Conservation (phyloP, 176 grass and related monocot genomes). For the Carex parvula region DNA sequence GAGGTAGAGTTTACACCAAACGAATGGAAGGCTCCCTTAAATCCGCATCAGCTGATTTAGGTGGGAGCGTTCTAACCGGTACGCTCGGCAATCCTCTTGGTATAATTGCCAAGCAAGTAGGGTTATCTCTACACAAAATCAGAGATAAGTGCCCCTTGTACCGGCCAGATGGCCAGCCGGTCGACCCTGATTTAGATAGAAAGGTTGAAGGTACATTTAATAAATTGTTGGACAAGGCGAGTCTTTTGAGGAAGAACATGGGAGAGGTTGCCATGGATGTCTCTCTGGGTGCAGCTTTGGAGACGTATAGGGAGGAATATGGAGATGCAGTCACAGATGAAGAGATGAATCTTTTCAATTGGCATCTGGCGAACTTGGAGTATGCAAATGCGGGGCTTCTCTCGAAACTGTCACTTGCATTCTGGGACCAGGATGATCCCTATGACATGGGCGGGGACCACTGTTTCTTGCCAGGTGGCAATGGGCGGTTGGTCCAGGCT, state of each 20-base stretch:
- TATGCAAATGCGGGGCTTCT: slow-evolving; percentile 92
- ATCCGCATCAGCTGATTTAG: slow-evolving; percentile 75
- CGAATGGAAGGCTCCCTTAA: slow-evolving; percentile 78
- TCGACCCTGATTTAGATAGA: slow-evolving; percentile 75
- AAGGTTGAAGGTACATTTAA: slow-evolving; percentile 88
- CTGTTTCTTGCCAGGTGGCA: slow-evolving; percentile 96
- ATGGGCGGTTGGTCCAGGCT: slow-evolving; percentile 78
- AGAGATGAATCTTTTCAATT: slow-evolving; percentile 87
- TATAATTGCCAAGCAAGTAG: slow-evolving; percentile 73
- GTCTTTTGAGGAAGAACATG: slow-evolving; percentile 61
- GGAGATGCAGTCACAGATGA: slow-evolving; percentile 52
- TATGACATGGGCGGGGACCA: slow-evolving; percentile 99
- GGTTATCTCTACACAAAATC: slow-evolving; percentile 70
- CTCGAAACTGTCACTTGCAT: slow-evolving; percentile 77
- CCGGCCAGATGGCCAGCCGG: slow-evolving; percentile 55
- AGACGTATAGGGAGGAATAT: slow-evolving; percentile 56
- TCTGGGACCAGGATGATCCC: slow-evolving; percentile 97
- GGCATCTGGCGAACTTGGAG: slow-evolving; percentile 92
- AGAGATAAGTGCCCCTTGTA: slow-evolving; percentile 94
- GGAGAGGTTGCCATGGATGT: slow-evolving; percentile 81
- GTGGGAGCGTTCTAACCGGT: slow-evolving; percentile 83
- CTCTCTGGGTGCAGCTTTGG: slow-evolving; percentile 81
- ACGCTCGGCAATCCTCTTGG: slow-evolving; percentile 70
- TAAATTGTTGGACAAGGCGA: slow-evolving; percentile 78
- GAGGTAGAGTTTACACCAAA: slow-evolving; percentile 92